Evolutionary conservation across 1,139 yeast genomes (phyloP), one percentile per base, ranked within the genome.

Genomic region (Yamadazyma trypodendri): DNA sequence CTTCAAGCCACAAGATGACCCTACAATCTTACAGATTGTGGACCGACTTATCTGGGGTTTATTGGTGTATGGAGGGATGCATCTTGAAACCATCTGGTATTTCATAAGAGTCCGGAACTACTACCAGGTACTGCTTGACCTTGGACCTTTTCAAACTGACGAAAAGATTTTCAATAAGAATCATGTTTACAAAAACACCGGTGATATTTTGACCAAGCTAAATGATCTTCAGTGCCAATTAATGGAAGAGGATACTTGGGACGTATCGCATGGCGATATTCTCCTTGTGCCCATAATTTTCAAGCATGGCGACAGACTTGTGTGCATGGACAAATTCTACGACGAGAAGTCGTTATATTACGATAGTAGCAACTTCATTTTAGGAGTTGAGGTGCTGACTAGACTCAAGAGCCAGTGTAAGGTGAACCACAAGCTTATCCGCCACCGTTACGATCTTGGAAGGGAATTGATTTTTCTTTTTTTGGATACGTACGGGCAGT

Each of bases 1-100:
- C 2, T 31, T 52, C 11, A 55, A 52, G 39, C 43, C 56, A 0
- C 40, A 42, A 1, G 79, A 75, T 49, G 75, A 75, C 45, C 64
- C 68, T 0, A 40, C 53, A 1, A 49, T 61, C 6, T 43, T 61
- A 3, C 35, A 42, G 2, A 40, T 68, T 0, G 63, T 65, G 38
- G 67, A 71, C 32, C 50, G 63, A 15, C 54, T 75, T 0, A 36
- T 72, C 2, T 64, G 70, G 61, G 69, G 68, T 0, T 42, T 74
- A 3, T 32, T 71, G 10, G 45, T 73, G 40, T 61, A 56, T 38
- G 81, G 80, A 9, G 75, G 75, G 0, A 52, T 64, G 17, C 75
- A 69, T 43, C 28, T 73, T 3, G 61, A 62, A 31, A 51, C 64
- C 1, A 46, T 75, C 14, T 70, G 75, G 75, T 59, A 69, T 31